A percentile compares a stretch with the other conserved stretches of the same genome.
These are phyloP conservation scores for Puccinia novopanici DNA, from an alignment of 1,284 basidiomycete species.

Conservation along the genomic window DNA sequence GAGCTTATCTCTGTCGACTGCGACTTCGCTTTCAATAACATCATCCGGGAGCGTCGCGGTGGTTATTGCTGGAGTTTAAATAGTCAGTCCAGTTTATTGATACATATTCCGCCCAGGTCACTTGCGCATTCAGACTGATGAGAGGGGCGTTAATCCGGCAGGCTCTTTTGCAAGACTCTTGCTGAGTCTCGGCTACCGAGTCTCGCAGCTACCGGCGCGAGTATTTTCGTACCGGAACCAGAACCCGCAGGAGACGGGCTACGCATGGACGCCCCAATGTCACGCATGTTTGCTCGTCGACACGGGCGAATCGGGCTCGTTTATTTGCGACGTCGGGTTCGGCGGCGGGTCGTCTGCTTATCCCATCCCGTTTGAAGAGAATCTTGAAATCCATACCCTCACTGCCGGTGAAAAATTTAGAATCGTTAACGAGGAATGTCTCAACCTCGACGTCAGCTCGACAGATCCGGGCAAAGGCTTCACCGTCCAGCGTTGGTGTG, in stretches of 20 bases:
- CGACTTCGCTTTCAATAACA: conserved; percentile 8
- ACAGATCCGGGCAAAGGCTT: background rate
- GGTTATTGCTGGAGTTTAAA: conserved; percentile 43
- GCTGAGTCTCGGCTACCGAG: conserved; percentile 13
- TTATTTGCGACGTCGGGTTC: conserved; percentile 38
- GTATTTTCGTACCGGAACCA: background rate
- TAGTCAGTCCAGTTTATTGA: conserved; percentile 3
- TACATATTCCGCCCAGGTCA: background rate
- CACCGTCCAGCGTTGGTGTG: conserved; percentile 17
- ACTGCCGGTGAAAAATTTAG: conserved; percentile 7
- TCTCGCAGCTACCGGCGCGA: background rate
- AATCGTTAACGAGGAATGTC: background rate
- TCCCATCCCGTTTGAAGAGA: conserved; percentile 8
- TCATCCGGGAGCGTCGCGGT: conserved; percentile 26
- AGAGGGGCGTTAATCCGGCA: background rate
- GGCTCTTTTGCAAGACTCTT: conserved; percentile 34
- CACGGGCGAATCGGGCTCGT: background rate
- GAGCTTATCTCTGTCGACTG: conserved; percentile 19
- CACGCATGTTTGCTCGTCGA: background rate
- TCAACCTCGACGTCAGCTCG: background rate
- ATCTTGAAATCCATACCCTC: background rate
- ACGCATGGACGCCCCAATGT: background rate
- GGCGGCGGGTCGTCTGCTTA: conserved; percentile 14
- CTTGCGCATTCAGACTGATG: background rate
- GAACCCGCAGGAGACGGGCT: background rate